A percentile compares a stretch with the other conserved stretches of the same genome.
Evolutionary conservation across 2,329 filamentous ascomycete genomes (phyloP).

Genomic region (Aspergillus brasiliensis): DNA sequence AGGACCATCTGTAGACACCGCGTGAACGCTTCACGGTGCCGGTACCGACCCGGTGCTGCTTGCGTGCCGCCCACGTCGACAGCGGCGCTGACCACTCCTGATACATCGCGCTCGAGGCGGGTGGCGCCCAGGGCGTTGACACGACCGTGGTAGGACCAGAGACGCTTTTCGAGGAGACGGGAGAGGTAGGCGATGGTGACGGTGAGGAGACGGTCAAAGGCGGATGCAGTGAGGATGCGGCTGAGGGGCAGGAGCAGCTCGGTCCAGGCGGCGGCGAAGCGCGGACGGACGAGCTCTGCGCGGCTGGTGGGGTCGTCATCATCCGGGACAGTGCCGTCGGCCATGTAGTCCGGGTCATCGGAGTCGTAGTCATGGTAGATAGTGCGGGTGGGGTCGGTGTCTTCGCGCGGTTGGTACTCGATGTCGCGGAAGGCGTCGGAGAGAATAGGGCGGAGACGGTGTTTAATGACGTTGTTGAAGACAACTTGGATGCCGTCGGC

Average conservation of each 20-base stretch:
- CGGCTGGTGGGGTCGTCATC: slow-evolving; percentile 41
- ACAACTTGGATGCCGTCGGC: slow-evolving; percentile 82
- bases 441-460: slow-evolving; percentile 79
- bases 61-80: slow-evolving; percentile 41
- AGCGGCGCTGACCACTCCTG: slow-evolving; percentile 64
- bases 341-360: slow-evolving; percentile 34
- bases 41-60: slow-evolving; percentile 61
- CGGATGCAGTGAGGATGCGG: slow-evolving; percentile 76
- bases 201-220: slow-evolving; percentile 75
- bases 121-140: slow-evolving; percentile 81
- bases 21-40: slow-evolving; percentile 73
- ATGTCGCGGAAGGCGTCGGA: slow-evolving; percentile 88
- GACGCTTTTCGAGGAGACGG: slow-evolving; percentile 79
- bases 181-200: slow-evolving; percentile 74
- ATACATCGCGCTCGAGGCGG: slow-evolving; percentile 80
- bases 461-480: slow-evolving; percentile 84
- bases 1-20: slow-evolving; percentile 78
- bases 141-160: slow-evolving; percentile 77
- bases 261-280: slow-evolving; percentile 86
- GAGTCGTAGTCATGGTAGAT: slow-evolving; percentile 50
- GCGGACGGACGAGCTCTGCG: slow-evolving; percentile 69
- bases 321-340: slow-evolving; percentile 27
- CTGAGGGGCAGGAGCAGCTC: slow-evolving; percentile 80
- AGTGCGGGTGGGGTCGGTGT: slow-evolving; percentile 36
- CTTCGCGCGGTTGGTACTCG: slow-evolving; percentile 74